phyloP scores from a whole-genome alignment of 2,329 filamentous ascomycete species.

The Cryphonectria carpinicola region DNA sequence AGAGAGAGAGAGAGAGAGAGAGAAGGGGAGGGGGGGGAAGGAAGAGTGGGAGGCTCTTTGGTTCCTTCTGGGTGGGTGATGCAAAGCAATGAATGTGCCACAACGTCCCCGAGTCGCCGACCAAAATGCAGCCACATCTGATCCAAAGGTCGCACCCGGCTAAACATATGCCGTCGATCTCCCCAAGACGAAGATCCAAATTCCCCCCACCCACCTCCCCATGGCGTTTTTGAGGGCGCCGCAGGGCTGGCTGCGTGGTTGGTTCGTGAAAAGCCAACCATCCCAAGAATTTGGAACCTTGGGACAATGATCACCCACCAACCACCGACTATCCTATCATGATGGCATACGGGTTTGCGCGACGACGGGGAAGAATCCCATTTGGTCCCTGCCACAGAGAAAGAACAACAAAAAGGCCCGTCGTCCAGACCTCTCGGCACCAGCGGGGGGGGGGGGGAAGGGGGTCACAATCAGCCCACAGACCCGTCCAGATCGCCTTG shows the following conservation, averaged over 20 bases:
- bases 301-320: too few species aligned
- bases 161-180: constrained; percentile 12
- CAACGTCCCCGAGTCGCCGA: constrained; percentile 28
- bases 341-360: too few species aligned
- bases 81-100: constrained; percentile 7
- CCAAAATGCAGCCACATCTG: constrained; percentile 27
- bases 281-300: too few species aligned
- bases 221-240: not conserved
- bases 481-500: not conserved
- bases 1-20: not conserved
- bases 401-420: not conserved
- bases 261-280: not conserved
- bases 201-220: not conserved
- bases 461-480: constrained; percentile 1
- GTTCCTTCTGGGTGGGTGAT: not conserved
- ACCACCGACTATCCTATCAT: too few species aligned
- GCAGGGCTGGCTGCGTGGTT: not conserved
- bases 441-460: not conserved
- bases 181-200: constrained; percentile 8
- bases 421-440: not conserved
- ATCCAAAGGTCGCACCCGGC: constrained; percentile 16
- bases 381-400: too few species aligned
- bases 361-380: too few species aligned
- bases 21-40: not conserved
- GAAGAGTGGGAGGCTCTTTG: not conserved